A percentile compares a stretch with the other conserved stretches of the same genome.
Evolutionary conservation across 2,329 filamentous ascomycete species (phyloP).

Genomic region (Aspergillus versicolor): DNA sequence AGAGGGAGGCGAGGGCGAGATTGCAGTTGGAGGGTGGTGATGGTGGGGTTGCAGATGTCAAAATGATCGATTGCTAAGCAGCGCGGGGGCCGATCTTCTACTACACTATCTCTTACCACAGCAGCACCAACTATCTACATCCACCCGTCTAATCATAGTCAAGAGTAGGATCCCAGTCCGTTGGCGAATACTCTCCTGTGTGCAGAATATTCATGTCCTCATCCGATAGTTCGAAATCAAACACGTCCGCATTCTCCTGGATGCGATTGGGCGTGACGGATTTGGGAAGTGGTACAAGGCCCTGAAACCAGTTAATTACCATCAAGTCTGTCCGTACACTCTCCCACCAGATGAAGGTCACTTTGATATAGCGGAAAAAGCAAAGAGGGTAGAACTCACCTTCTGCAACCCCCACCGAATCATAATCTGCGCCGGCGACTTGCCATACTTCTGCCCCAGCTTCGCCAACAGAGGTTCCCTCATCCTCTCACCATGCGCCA

Average conservation of each 20-base stretch:
- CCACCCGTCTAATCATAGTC: constrained; percentile 27
- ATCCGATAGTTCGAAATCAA: constrained; percentile 59
- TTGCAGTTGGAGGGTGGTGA: not conserved
- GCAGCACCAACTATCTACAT: not conserved
- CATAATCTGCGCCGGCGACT: constrained; percentile 71
- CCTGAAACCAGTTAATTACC: constrained; percentile 35
- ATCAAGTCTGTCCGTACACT: too few species aligned
- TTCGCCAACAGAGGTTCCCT: constrained; percentile 62
- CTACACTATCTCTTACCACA: not conserved
- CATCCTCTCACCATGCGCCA: constrained; percentile 70
- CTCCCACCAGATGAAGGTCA: not conserved
- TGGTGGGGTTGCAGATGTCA: constrained; percentile 6
- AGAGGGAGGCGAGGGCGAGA: not conserved
- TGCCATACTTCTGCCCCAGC: constrained; percentile 67
- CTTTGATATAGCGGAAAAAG: not conserved
- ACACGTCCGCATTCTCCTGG: constrained; percentile 59
- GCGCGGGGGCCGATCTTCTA: constrained; percentile 21
- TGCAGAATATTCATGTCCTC: constrained; percentile 59
- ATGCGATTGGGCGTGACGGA: constrained; percentile 60
- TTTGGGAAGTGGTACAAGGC: constrained; percentile 64
- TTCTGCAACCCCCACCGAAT: constrained; percentile 78
- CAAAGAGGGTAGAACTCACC: constrained; percentile 48
- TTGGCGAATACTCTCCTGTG: constrained; percentile 57
- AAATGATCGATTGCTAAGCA: constrained; percentile 27
- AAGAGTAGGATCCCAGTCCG: constrained; percentile 57